Conservation (phyloP, 345 rosid genomes). For the Hibiscus trionum region DNA sequence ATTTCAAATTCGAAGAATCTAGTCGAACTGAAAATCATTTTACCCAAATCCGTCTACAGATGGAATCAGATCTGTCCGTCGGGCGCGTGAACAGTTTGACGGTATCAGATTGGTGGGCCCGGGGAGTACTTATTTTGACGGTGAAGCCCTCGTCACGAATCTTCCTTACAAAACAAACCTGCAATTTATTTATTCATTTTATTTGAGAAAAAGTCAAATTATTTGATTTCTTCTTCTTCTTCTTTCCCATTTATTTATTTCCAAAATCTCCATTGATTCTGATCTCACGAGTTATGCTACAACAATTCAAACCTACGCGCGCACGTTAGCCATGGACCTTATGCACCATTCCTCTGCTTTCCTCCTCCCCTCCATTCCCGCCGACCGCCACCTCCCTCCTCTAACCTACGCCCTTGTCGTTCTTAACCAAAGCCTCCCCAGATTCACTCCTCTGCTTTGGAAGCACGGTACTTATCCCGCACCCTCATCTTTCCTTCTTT, state of each 20-base stretch:
- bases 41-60: too few relatives aligned
- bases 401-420: constrained; percentile 53
- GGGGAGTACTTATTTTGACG: background rate
- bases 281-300: background rate
- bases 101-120: background rate
- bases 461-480: constrained; percentile 42
- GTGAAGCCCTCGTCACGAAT: background rate
- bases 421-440: constrained; percentile 69
- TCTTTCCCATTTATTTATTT: background rate
- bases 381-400: constrained; percentile 18
- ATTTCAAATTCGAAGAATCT: too few relatives aligned
- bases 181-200: too few relatives aligned
- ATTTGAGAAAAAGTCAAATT: background rate
- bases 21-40: too few relatives aligned
- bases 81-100: background rate
- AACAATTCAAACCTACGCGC: background rate
- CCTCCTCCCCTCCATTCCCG: constrained; percentile 48
- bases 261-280: background rate
- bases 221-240: background rate
- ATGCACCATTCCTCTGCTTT: constrained; percentile 67
- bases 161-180: background rate
- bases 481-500: background rate
- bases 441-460: constrained; percentile 85
- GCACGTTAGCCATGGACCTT: constrained; percentile 38
- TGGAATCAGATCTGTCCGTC: background rate